A percentile compares a stretch with the other conserved stretches of the same genome.
These are phyloP conservation scores for Neurospora sp. DNA, from an alignment of 495 filamentous ascomycete species.

Conservation along the genomic window DNA sequence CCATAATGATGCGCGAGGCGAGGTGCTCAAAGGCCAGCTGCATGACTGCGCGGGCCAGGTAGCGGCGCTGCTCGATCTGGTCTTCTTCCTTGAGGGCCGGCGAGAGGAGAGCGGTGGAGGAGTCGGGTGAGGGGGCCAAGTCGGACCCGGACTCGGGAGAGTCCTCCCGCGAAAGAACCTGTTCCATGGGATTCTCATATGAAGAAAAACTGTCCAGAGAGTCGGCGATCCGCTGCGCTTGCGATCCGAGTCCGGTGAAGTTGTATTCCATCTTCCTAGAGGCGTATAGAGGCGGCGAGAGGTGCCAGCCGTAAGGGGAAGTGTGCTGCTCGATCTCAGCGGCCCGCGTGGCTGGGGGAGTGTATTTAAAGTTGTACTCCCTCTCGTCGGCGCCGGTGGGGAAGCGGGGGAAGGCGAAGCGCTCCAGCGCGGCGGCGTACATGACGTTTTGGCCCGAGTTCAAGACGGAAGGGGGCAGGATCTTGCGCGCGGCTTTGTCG, in stretches of 20 bases:
- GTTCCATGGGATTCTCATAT: neutral
- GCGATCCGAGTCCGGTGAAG: conserved; percentile 28
- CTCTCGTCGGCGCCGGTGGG: conserved; percentile 1
- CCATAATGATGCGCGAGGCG: conserved; percentile 57
- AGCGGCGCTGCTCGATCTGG: conserved; percentile 38
- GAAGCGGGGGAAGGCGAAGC: conserved; percentile 60
- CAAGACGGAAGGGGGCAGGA: conserved; percentile 49
- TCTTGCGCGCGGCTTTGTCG: conserved; percentile 70
- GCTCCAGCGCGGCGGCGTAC: conserved; percentile 69
- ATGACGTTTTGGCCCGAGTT: conserved; percentile 40
- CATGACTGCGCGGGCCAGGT: conserved; percentile 62
- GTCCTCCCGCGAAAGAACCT: neutral
- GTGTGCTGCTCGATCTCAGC: conserved; percentile 36
- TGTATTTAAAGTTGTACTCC: conserved; percentile 41
- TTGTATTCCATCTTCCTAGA: conserved; percentile 23
- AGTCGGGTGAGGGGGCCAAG: conserved; percentile 8
- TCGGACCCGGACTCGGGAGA: conserved; percentile 3
- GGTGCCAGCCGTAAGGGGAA: conserved; percentile 18
- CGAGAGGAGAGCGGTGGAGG: neutral
- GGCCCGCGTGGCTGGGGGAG: conserved; percentile 39
- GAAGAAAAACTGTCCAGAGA: neutral
- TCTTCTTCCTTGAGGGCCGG: conserved; percentile 4
- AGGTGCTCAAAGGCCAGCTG: conserved; percentile 83
- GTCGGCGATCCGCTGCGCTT: conserved; percentile 15
- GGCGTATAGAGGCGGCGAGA: conserved; percentile 24